Base-by-base conservation (phyloP, 495 filamentous ascomycete genomes). In the Sabuloglossum arenarium region DNA sequence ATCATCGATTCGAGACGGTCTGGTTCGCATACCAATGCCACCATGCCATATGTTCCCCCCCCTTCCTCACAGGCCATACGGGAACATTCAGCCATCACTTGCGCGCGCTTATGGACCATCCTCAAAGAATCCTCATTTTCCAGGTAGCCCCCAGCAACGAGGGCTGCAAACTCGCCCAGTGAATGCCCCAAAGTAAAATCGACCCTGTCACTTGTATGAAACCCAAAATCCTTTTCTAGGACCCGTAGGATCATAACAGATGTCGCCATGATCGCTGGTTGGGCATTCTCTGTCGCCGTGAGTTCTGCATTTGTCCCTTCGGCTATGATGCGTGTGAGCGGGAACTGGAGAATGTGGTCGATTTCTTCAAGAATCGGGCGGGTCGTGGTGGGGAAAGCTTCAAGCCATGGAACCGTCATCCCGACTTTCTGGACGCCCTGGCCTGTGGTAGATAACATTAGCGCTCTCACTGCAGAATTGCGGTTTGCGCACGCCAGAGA, bases 251-350 rank as follows among this genome's bases (percentile, higher is more conserved):
- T 94, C 25, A 94, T 71, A 61, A 97, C 77, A 25, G 86, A 93
- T 5, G 87, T 87, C 14, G 89, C 85, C 83, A 98, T 90, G 66
- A 97, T 91, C 50, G 91, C 90, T 0, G 91, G 91, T 67, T 98
- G 91, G 10, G 91, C 83, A 63, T 94, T 86, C 57, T 82, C 79
- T 12, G 91, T 96, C 51, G 77, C 75, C 37, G 85, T 90, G 57
- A 98, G 75, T 21, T 71, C 70, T 23, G 76, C 75, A 60, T 81
- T 82, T 0, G 91, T 85, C 0, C 91, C 90, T 0, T 85, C 70
- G 32, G 78, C 75, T 61, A 98, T 95, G 56, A 90, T 75, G n/a
- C 72, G 70, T 32, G 86, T 85, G 27, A 95, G 71, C 1, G 71
- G 66, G 59, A 81, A 76, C 46, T 80, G 73, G 58, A 95, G 72